Base-by-base conservation (phyloP, 495 filamentous ascomycete species). In the Aspergillus cristatus region DNA sequence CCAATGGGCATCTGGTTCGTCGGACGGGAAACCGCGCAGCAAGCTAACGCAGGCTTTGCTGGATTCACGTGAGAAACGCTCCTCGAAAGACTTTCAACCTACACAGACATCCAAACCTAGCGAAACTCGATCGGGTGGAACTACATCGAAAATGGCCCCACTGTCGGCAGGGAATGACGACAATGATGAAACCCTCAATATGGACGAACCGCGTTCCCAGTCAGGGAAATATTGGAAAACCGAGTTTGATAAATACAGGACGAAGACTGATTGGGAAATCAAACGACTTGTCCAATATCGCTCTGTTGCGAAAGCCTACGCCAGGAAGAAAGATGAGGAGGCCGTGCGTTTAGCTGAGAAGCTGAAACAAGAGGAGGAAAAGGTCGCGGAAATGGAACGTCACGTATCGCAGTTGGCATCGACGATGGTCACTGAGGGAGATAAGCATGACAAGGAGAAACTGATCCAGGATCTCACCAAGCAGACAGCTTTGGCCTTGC, bases 191-290 rank as follows among this genome's bases (percentile, higher is more conserved):
- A 91, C 85, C 0, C 60, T 80, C 26, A 89, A 96, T 54, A 62
- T 94, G 35, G 76, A 81, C 35, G 76, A 84, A 31, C 88, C 91
- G 3, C 76, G 78, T 28, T 93, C 87, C 2, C 75, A 81, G 46
- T 94, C 87, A 2, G 89, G 88, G 2, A 80, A 81, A 54, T 95
- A 90, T 58, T 98, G 91, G 91, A 97, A 97, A 55, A 72, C 77
- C 7, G 79, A 94, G 55, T 94, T 84, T 49, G 81, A 93, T 40
- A 76, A 71, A 40, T 89, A 96, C 52, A 79, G 90, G 33, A 68
- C 72, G 22, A 81, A 82, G 31, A 90, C 87, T n/a, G 74, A 80
- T 51, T 63, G 69, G 8, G 84, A 89, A 53, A 83, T 90, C 57
- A 79, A 81, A 53, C 82, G 75, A 41, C 72, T 91, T 39, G 71